Evolutionary conservation across 208 protist genomes (phyloP).

Genomic region (Trypanosoma congolense): DNA sequence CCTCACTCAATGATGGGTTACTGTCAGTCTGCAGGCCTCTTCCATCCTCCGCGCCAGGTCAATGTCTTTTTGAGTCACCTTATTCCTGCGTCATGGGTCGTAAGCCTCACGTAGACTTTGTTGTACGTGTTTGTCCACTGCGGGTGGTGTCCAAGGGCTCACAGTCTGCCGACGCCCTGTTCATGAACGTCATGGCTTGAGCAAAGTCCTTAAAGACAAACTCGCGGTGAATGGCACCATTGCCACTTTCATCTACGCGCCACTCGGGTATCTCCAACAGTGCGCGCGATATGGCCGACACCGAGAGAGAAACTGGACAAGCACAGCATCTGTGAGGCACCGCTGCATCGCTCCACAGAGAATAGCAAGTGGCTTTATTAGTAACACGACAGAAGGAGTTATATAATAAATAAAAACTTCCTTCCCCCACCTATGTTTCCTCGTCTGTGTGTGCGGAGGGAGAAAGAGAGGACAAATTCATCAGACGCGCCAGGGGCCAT

Average conservation of each 20-base stretch:
- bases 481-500: too few relatives aligned
- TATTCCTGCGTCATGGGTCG: constrained; percentile 92
- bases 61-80: constrained; percentile 77
- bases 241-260: constrained; percentile 36
- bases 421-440: too few relatives aligned
- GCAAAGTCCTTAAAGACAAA: constrained; percentile 87
- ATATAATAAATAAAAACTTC: too few relatives aligned
- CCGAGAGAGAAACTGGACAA: constrained; percentile 39
- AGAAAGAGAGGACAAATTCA: too few relatives aligned
- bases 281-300: constrained; percentile 79
- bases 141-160: constrained; percentile 93
- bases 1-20: background rate
- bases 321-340: background rate
- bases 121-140: constrained; percentile 95
- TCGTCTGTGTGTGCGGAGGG: too few relatives aligned
- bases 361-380: too few relatives aligned
- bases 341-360: constrained; percentile 10
- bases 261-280: constrained; percentile 74
- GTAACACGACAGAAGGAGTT: too few relatives aligned
- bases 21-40: constrained; percentile 22
- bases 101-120: constrained; percentile 85
- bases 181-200: constrained; percentile 92
- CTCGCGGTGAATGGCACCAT: constrained; percentile 45
- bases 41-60: constrained; percentile 67
- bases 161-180: constrained; percentile 59